phyloP scores from a whole-genome alignment of 192 early-diverging fungal genomes.

The Backusella parvicylindrica region DNA sequence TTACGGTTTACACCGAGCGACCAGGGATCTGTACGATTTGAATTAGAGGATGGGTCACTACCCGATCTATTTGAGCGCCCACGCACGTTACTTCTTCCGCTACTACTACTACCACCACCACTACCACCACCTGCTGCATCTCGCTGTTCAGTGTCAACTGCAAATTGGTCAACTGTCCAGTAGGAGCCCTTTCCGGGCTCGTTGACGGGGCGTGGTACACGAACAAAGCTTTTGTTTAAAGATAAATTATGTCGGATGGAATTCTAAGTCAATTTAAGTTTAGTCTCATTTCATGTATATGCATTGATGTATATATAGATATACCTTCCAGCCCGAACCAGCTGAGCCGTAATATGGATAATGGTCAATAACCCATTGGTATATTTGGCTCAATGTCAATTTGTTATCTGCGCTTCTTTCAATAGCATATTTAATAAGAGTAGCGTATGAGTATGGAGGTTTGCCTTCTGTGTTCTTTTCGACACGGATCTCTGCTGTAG shows the following conservation, averaged over 20 bases:
- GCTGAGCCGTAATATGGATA: slow-evolving; percentile 76
- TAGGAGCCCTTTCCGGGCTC: slow-evolving; percentile 87
- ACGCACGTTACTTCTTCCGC: slow-evolving; percentile 14
- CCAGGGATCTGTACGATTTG: slow-evolving; percentile 1
- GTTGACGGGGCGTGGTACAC: slow-evolving; percentile 71
- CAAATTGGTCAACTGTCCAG: slow-evolving; percentile 68
- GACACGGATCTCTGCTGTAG: slow-evolving; percentile 22
- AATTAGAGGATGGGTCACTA: slow-evolving; percentile 20
- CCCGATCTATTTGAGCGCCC: slow-evolving; percentile 24
- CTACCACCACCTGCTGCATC: too few relatives aligned
- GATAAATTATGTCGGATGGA: slow-evolving; percentile 85
- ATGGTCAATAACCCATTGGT: slow-evolving; percentile 67
- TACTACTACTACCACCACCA: too few relatives aligned
- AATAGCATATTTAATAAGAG: slow-evolving; percentile 77
- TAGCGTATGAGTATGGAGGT: slow-evolving; percentile 78
- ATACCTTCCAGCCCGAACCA: slow-evolving; percentile 55
- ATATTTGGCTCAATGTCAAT: slow-evolving; percentile 80
- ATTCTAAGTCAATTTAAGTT: slow-evolving; percentile 53
- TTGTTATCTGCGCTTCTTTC: slow-evolving; percentile 52
- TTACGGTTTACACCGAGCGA: slow-evolving; percentile 1
- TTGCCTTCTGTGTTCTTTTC: slow-evolving; percentile 47
- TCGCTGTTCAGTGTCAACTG: slow-evolving; percentile 27
- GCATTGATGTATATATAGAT: not conserved
- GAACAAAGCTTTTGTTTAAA: slow-evolving; percentile 78
- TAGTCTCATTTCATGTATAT: not conserved